Conservation (phyloP, 2,329 filamentous ascomycete species). For the Aspergillus tubingensis region DNA sequence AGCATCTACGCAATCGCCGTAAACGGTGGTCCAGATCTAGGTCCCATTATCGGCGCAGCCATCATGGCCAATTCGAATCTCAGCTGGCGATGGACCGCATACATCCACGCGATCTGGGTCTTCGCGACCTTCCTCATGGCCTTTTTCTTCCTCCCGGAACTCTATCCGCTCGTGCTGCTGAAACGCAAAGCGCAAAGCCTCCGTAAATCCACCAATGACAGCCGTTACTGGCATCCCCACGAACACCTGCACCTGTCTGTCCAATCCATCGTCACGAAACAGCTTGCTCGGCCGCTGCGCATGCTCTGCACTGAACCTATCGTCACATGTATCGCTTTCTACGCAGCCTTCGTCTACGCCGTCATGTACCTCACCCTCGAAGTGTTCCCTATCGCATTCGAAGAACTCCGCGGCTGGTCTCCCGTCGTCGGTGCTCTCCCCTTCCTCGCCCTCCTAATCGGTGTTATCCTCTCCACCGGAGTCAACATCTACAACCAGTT, state of each 20-base stretch:
- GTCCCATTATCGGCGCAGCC: conserved; percentile 46
- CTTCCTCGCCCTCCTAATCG: conserved; percentile 49
- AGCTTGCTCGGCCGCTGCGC: conserved; percentile 43
- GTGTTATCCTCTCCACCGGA: conserved; percentile 42
- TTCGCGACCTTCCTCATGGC: conserved; percentile 27
- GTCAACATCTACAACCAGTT: conserved; percentile 48
- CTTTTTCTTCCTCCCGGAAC: conserved; percentile 40
- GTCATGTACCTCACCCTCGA: conserved; percentile 52
- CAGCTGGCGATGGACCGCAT: conserved; percentile 39
- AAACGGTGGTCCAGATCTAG: conserved; percentile 44
- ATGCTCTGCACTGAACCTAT: conserved; percentile 54
- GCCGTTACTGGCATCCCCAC: conserved; percentile 48
- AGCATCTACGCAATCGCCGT: conserved; percentile 44
- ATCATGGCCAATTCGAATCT: conserved; percentile 33
- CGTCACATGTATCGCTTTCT: conserved; percentile 48
- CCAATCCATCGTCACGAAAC: conserved; percentile 45
- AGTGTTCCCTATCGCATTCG: conserved; percentile 52
- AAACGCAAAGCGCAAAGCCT: conserved; percentile 41
- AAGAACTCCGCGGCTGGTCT: conserved; percentile 42
- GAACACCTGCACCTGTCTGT: conserved; percentile 45
- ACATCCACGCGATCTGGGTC: conserved; percentile 45
- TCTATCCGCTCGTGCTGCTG: conserved; percentile 44
- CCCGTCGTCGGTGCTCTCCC: conserved; percentile 44
- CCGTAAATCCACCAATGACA: conserved; percentile 44
- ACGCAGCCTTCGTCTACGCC: conserved; percentile 50